Evolutionary conservation across 2,329 filamentous ascomycete species (phyloP).

Genomic region (Amesomyces nigricolor): DNA sequence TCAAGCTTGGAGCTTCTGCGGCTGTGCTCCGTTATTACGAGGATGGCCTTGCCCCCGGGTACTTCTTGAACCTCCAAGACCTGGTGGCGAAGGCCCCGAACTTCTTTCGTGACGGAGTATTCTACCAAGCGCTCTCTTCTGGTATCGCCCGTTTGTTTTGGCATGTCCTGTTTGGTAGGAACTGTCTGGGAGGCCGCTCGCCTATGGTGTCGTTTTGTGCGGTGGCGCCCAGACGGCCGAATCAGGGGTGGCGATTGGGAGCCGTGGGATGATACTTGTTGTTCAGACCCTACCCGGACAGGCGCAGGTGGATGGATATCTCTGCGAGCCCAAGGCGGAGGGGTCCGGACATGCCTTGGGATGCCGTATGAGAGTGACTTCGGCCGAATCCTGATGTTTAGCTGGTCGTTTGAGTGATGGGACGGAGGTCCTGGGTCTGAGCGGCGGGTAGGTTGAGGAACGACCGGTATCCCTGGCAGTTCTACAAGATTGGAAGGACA

Average conservation of each 20-base stretch:
- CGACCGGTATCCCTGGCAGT: too few species aligned
- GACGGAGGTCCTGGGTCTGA: too few species aligned
- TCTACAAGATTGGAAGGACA: too few species aligned
- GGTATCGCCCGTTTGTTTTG: neutral
- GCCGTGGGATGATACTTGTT: too few species aligned
- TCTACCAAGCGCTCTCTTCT: neutral
- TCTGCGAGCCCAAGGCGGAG: neutral
- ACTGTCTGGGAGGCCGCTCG: neutral
- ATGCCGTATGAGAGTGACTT: too few species aligned
- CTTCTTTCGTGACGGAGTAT: neutral
- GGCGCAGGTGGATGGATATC: too few species aligned
- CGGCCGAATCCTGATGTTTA: too few species aligned
- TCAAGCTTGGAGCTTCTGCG: neutral
- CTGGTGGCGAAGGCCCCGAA: neutral
- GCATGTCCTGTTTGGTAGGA: neutral
- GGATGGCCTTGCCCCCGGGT: neutral
- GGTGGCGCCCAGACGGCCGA: too few species aligned
- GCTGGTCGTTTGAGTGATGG: too few species aligned
- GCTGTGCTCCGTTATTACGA: neutral
- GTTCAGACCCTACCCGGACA: neutral
- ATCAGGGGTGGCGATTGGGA: neutral
- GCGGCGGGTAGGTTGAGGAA: too few species aligned
- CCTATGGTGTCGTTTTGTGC: too few species aligned
- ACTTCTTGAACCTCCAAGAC: neutral
- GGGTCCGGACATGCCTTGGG: too few species aligned